A percentile compares a stretch with the other conserved stretches of the same genome.
phyloP scores from a whole-genome alignment of 1,284 basidiomycete genomes.

The Vanrija sp. region DNA sequence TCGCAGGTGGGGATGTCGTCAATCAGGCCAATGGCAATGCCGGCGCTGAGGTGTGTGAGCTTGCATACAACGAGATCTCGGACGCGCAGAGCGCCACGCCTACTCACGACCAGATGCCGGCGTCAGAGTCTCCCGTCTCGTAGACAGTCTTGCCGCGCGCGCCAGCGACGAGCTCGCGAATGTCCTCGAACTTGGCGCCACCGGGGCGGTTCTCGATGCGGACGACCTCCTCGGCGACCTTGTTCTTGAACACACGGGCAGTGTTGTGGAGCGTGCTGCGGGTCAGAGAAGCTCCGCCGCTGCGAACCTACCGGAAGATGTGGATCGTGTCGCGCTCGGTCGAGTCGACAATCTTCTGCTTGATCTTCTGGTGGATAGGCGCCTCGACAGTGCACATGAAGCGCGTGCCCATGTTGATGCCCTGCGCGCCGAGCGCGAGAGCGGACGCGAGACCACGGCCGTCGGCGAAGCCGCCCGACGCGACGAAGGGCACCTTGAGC shows the following conservation, averaged over 20 bases:
- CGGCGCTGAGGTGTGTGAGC: conserved; percentile 52
- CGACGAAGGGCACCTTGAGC: conserved; percentile 78
- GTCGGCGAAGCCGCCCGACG: conserved; percentile 82
- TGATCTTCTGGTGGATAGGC: conserved; percentile 85
- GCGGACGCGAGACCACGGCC: conserved; percentile 76
- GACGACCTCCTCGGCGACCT: conserved; percentile 63
- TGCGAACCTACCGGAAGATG: conserved; percentile 64
- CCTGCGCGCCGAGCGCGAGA: conserved; percentile 78
- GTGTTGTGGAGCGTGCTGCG: conserved; percentile 69
- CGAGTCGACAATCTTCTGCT: conserved; percentile 78
- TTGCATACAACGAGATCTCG: too few relatives aligned
- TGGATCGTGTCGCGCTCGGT: conserved; percentile 75
- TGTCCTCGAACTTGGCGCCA: conserved; percentile 82
- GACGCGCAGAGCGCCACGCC: too few relatives aligned
- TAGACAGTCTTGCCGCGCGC: conserved; percentile 67
- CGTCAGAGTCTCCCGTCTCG: conserved; percentile 76
- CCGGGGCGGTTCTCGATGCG: conserved; percentile 71
- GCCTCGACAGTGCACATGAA: conserved; percentile 54
- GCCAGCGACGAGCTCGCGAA: conserved; percentile 78
- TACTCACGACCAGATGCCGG: conserved; percentile 70
- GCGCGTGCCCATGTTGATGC: conserved; percentile 68
- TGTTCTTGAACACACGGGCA: conserved; percentile 72
- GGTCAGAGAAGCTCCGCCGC: background rate
- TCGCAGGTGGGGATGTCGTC: conserved; percentile 81
- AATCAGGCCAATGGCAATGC: conserved; percentile 76